Evolutionary conservation across 2,329 filamentous ascomycete genomes (phyloP).

Genomic region (Pestalotiopsis sp.): DNA sequence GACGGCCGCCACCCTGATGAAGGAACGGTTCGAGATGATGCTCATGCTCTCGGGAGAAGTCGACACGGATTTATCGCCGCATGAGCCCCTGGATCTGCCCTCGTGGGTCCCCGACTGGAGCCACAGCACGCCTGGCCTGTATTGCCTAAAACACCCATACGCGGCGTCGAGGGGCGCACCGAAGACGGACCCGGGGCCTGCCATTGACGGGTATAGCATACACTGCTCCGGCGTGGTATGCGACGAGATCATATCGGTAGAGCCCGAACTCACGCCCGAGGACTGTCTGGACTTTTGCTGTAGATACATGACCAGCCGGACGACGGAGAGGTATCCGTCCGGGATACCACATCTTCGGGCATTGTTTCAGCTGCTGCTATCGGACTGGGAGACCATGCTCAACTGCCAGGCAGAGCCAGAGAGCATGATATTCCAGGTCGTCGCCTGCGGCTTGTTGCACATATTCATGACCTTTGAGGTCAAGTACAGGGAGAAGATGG

Average conservation of each 20-base stretch:
- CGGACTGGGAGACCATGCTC: slow-evolving; percentile 1
- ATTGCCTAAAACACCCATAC: neutral
- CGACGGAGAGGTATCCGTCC: neutral
- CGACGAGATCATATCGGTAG: neutral
- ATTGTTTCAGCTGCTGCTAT: neutral
- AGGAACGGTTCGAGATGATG: neutral
- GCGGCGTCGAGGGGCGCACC: neutral
- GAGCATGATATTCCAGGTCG: slow-evolving; percentile 1
- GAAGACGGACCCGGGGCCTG: neutral
- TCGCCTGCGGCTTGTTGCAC: slow-evolving; percentile 4
- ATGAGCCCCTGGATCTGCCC: neutral
- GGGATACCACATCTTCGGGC: neutral
- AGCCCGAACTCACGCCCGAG: neutral
- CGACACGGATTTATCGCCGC: neutral
- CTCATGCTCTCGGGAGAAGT: neutral
- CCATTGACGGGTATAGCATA: neutral
- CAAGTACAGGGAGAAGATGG: neutral
- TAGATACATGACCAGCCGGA: neutral
- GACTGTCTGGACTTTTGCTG: slow-evolving; percentile 3
- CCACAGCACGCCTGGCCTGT: neutral
- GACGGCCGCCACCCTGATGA: neutral
- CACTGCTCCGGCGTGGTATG: neutral
- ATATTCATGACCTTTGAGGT: neutral
- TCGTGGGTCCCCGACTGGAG: neutral
- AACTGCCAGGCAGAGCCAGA: slow-evolving; percentile 1